phyloP scores from a whole-genome alignment of 371 early-diverging fungal species.

The Syncephalastrum sp. region DNA sequence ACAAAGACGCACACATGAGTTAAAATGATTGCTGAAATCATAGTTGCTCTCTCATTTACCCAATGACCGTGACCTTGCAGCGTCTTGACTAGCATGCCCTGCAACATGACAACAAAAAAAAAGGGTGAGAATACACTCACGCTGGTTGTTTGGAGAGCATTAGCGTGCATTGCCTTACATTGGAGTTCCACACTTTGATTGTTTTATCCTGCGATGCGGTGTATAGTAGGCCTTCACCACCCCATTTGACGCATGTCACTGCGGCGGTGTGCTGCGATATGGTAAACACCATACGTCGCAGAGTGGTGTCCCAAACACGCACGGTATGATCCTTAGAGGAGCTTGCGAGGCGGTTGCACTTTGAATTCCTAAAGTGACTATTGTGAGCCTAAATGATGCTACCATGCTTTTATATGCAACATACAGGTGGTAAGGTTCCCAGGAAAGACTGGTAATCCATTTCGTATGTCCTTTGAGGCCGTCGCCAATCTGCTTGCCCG shows the following conservation, averaged over 20 bases:
- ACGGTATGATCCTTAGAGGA: slow-evolving; percentile 96
- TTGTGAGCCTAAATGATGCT: too few relatives aligned
- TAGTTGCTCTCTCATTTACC: slow-evolving; percentile 17
- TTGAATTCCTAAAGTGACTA: slow-evolving; percentile 48
- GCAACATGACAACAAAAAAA: slow-evolving; percentile 4
- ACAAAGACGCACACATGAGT: neutral
- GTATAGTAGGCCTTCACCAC: slow-evolving; percentile 92
- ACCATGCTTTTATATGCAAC: slow-evolving; percentile 4
- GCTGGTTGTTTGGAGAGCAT: neutral
- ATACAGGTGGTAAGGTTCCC: slow-evolving; percentile 91
- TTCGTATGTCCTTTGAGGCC: slow-evolving; percentile 84
- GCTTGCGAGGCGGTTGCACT: slow-evolving; percentile 82
- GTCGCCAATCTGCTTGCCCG: slow-evolving; percentile 81
- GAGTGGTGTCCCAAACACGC: slow-evolving; percentile 91
- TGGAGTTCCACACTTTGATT: slow-evolving; percentile 91
- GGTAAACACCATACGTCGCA: slow-evolving; percentile 74
- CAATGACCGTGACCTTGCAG: slow-evolving; percentile 91
- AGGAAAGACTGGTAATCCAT: slow-evolving; percentile 86
- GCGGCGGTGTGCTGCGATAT: slow-evolving; percentile 90
- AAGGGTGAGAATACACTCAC: slow-evolving; percentile 1
- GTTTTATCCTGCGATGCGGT: slow-evolving; percentile 90
- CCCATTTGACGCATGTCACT: slow-evolving; percentile 93
- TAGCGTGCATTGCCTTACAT: slow-evolving; percentile 9
- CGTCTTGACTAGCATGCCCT: slow-evolving; percentile 83
- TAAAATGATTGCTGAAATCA: neutral